A percentile compares a stretch with the other conserved stretches of the same genome.
phyloP scores from a whole-genome alignment of 139 green algal genomes.

The Yamagishiella unicocca region DNA sequence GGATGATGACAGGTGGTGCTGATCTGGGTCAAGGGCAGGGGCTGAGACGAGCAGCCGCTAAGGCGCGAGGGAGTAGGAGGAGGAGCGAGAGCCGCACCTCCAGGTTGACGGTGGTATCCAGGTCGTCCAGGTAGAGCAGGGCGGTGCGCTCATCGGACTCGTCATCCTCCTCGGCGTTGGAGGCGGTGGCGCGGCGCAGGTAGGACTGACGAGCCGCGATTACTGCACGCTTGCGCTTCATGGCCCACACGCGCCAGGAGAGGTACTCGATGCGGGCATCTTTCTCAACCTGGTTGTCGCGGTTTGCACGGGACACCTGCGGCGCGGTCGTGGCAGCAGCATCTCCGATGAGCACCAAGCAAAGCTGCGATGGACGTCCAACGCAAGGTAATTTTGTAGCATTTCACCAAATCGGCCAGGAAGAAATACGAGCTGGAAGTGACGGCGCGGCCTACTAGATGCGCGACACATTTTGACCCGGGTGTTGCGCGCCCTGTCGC shows the following conservation, averaged over 20 bases:
- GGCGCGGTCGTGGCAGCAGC: slow-evolving; percentile 47
- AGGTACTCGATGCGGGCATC: slow-evolving; percentile 88
- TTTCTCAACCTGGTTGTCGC: slow-evolving; percentile 60
- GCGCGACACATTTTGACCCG: too few species aligned
- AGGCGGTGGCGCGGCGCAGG: slow-evolving; percentile 9
- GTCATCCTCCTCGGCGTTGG: slow-evolving; percentile 41
- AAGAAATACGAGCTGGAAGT: too few species aligned
- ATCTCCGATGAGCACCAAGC: slow-evolving; percentile 83
- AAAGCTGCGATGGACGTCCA: too few species aligned
- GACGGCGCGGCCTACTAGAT: too few species aligned
- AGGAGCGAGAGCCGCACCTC: too few species aligned
- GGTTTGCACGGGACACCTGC: slow-evolving; percentile 30
- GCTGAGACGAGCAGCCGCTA: too few species aligned
- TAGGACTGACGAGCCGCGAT: background rate
- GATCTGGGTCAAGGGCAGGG: too few species aligned
- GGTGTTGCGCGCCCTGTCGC: too few species aligned
- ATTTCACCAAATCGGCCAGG: too few species aligned
- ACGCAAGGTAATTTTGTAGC: too few species aligned
- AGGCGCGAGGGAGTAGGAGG: too few species aligned
- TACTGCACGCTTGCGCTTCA: slow-evolving; percentile 78
- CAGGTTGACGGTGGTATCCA: slow-evolving; percentile 28
- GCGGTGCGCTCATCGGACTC: slow-evolving; percentile 37
- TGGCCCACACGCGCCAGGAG: slow-evolving; percentile 88
- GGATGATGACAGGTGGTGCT: too few species aligned
- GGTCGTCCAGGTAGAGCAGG: slow-evolving; percentile 36